These are phyloP conservation scores for Lactarius pseudohatsudake DNA, from an alignment of 768 basidiomycete genomes.

Conservation along the genomic window DNA sequence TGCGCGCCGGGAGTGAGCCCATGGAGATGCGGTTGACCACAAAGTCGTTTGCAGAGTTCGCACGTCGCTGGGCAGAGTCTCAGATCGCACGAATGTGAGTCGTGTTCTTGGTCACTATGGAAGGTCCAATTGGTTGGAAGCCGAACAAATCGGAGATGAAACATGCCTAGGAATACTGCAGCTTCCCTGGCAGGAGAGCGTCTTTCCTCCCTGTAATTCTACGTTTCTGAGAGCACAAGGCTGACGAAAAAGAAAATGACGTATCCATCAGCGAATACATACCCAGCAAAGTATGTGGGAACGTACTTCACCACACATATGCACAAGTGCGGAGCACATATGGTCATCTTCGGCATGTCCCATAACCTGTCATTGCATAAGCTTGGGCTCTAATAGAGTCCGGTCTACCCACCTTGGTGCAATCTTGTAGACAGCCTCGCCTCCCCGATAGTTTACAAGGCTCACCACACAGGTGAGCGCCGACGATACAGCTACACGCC, in stretches of 20 bases:
- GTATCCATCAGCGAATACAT: background rate
- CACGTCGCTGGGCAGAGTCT: constrained; percentile 54
- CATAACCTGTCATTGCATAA: constrained; percentile 39
- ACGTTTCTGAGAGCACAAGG: constrained; percentile 22
- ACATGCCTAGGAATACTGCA: constrained; percentile 21
- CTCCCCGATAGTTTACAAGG: constrained; percentile 47
- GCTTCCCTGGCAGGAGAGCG: constrained; percentile 17
- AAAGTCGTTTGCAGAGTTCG: constrained; percentile 54
- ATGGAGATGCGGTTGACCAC: constrained; percentile 51
- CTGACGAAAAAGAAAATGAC: constrained; percentile 8
- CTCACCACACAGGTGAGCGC: constrained; percentile 54
- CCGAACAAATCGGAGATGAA: background rate
- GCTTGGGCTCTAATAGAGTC: too few species aligned
- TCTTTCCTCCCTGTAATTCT: constrained; percentile 7
- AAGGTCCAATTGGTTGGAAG: background rate
- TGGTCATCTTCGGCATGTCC: constrained; percentile 54
- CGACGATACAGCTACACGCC: constrained; percentile 47
- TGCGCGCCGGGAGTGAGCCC: constrained; percentile 41
- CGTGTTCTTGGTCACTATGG: constrained; percentile 46
- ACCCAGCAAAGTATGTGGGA: too few species aligned
- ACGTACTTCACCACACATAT: constrained; percentile 56
- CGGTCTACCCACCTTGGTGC: constrained; percentile 58
- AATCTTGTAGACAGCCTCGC: constrained; percentile 51
- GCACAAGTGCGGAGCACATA: constrained; percentile 52
- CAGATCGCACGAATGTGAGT: constrained; percentile 49